Evolutionary conservation across 2,329 filamentous ascomycete genomes (phyloP), one percentile per base, ranked within the genome.

Genomic region (Verruconis gallopava): DNA sequence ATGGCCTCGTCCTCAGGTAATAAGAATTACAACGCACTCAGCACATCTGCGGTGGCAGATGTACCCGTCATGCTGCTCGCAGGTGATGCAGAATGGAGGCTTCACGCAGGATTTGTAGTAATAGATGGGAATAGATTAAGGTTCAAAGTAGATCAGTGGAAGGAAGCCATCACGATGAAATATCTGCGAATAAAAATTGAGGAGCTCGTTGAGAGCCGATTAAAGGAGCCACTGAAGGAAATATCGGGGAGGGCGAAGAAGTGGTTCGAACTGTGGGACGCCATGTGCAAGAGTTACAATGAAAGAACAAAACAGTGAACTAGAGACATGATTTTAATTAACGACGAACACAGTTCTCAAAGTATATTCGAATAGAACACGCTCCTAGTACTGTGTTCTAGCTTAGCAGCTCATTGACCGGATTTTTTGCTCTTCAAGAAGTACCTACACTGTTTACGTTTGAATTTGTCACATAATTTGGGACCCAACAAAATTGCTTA

Each of bases 101-200:
- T 95, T 66, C 93, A 85, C 56, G 76, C 88, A 0, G 91, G 91
- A 12, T 81, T 94, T 2, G 72, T 95, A 32, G 72, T 85, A 15
- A 72, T 98, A 35, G 91, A 95, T 56, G 82, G 85, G 35, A 93
- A 94, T 56, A 74, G 88, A 21, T 73, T 89, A 38, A 75, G 85
- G 38, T 94, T 96, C 56, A 75, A 81, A 17, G 73, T 93, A 1
- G 73, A 78, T 3, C 83, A 93, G 55, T 96, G 89, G 88, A 93
- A 88, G 62, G 80, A 80, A 0, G 79, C 91, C 71, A 73, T 94
- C 25, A 86, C 81, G n/a, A 65, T 98, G 54, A 95, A 95, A 62
- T 75, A 78, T 4, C 65, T 96, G 41, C 75, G 85, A 15, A 66
- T 69, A 2, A 73, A 81, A 19, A 66, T 94, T 14, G 77, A 80